Conservation (phyloP, 495 filamentous ascomycete genomes). For the Daldinia childiae region DNA sequence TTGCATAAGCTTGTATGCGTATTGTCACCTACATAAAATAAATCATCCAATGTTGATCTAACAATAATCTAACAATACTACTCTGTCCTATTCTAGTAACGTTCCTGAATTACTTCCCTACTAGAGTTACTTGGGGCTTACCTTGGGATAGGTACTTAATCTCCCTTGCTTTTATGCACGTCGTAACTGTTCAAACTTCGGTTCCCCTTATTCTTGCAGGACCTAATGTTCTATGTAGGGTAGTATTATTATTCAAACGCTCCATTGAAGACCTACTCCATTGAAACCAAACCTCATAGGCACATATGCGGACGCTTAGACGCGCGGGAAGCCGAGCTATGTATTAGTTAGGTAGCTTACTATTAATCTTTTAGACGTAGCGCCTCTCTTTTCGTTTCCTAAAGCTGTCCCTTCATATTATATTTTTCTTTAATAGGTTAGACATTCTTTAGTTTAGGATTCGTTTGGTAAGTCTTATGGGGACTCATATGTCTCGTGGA, state of each 20-base stretch:
- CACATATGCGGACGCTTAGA: constrained; percentile 3
- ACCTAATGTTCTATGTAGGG: constrained; percentile 2
- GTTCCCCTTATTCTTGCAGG: constrained; percentile 40
- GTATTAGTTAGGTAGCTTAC: not conserved
- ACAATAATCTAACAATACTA: constrained; percentile 1
- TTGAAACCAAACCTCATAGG: not conserved
- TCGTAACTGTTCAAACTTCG: constrained; percentile 14
- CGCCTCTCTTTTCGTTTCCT: not conserved
- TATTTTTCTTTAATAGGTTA: constrained; percentile 14
- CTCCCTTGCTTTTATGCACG: constrained; percentile 40
- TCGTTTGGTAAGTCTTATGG: not conserved
- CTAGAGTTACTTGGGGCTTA: not conserved
- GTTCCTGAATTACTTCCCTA: constrained; percentile 23
- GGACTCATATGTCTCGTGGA: constrained; percentile 6
- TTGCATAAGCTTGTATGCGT: constrained; percentile 9
- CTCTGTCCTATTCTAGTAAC: constrained; percentile 14
- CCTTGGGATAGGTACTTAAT: constrained; percentile 20
- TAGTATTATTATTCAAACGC: constrained; percentile 17
- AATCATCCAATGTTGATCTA: not conserved
- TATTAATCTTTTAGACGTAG: constrained; percentile 1
- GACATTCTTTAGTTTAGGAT: not conserved
- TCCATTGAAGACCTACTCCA: not conserved
- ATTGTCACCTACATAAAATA: constrained; percentile 8
- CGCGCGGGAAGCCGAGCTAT: constrained; percentile 13
- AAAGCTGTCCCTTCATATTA: constrained; percentile 9